Conservation (phyloP, 345 rosid genomes). For the Jatropha curcas region DNA sequence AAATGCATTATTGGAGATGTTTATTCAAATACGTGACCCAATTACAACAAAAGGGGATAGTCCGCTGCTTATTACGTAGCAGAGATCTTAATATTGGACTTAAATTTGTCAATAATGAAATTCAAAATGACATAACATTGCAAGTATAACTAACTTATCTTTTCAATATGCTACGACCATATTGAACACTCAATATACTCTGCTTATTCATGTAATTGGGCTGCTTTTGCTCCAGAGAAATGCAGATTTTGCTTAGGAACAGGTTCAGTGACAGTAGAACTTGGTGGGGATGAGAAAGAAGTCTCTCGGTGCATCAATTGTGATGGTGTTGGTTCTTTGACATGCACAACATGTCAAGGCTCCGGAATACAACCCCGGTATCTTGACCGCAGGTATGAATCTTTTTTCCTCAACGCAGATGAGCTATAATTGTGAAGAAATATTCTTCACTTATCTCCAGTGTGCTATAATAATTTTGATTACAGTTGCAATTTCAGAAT, state of each 20-base stretch:
- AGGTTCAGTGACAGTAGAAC: slow-evolving; percentile 65
- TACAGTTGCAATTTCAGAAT: not conserved
- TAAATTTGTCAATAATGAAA: not conserved
- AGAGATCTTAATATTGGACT: not conserved
- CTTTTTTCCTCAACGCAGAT: not conserved
- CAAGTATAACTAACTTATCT: not conserved
- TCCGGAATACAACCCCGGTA: slow-evolving; percentile 93
- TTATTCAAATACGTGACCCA: not conserved
- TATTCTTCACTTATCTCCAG: too few species aligned
- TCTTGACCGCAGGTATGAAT: slow-evolving; percentile 87
- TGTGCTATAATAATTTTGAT: not conserved
- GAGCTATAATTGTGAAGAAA: not conserved
- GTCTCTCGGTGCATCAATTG: slow-evolving; percentile 79
- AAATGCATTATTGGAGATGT: not conserved
- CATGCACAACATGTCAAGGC: slow-evolving; percentile 98
- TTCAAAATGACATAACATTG: not conserved
- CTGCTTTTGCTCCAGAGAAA: slow-evolving; percentile 43
- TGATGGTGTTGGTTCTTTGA: slow-evolving; percentile 76
- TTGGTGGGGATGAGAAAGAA: slow-evolving; percentile 79
- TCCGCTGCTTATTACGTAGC: not conserved
- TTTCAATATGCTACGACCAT: not conserved
- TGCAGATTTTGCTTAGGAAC: slow-evolving; percentile 88
- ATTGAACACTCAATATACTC: slow-evolving; percentile 11
- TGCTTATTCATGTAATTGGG: not conserved
- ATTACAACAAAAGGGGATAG: not conserved